A percentile compares a stretch with the other conserved stretches of the same genome.
phyloP scores from a whole-genome alignment of 805 yeast species.

The Kluyveromyces nonfermentans region DNA sequence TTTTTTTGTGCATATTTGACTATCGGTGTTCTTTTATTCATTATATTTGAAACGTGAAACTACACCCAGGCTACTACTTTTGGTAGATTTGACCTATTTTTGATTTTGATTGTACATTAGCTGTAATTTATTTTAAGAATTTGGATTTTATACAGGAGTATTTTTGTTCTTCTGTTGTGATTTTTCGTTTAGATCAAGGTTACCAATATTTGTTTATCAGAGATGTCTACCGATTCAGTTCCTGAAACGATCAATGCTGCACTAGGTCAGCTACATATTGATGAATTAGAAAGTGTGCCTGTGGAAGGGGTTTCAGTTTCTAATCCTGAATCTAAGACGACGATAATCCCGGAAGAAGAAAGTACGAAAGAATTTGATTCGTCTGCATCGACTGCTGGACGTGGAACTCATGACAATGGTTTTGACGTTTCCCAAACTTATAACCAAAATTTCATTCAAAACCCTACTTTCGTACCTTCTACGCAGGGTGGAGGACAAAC shows the following conservation, averaged over 20 bases:
- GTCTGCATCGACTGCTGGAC: neutral
- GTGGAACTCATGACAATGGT: neutral
- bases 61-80: neutral
- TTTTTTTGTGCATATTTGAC: neutral
- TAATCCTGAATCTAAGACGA: neutral
- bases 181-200: neutral
- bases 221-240: neutral
- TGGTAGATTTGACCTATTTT: neutral
- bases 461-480: neutral
- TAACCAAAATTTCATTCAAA: neutral
- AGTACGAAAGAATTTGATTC: neutral
- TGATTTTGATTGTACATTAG: neutral
- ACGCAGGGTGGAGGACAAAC: neutral
- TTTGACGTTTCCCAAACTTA: neutral
- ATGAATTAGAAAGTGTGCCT: slow-evolving; percentile 7
- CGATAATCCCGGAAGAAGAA: neutral
- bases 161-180: neutral
- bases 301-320: neutral
- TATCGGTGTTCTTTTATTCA: neutral
- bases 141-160: neutral
- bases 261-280: slow-evolving; percentile 25
- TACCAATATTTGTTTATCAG: neutral
- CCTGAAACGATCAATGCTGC: slow-evolving; percentile 24
- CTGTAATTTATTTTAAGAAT: neutral
- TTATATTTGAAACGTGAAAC: neutral